Evolutionary conservation across 2,329 filamentous ascomycete genomes (phyloP), one percentile per base, ranked within the genome.

Genomic region (Coniochaeta hoffmannii): DNA sequence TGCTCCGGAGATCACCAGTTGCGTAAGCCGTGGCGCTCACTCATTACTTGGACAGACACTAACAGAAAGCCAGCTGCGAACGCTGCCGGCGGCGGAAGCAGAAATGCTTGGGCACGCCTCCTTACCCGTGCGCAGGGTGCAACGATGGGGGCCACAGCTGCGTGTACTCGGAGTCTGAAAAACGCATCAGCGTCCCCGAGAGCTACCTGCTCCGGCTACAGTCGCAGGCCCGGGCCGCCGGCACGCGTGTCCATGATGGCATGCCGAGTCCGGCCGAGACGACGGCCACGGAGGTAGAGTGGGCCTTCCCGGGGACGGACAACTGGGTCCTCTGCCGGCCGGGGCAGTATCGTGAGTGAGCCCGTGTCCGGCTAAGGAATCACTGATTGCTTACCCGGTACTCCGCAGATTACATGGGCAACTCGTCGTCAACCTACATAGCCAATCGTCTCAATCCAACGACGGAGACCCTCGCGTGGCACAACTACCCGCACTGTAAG

Each of bases 251-350:
- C n/a, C 50, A 56, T 15, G 50, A 53, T 46, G 55, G 58, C 51
- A 52, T 57, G 46, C 56, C 58, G 12, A 57, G 52, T 17, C 55
- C 58, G 38, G 56, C 58, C 3, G 51, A 56, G 31, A 59, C 57
- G n/a, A 50, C 57, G 26, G 41, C 56, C 34, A 53, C 56, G 10
- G 34, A 56, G 14, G 58, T 56, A 26, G 55, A 56, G 26, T 56
- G 55, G 55, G 55, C 55, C 2, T 56, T 56, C 19, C 50, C 55
- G 7, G 55, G 55, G 17, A 50, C 55, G 22, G 55, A 56, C 38
- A 56, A 56, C 55, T 56, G 55, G 55, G 55, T 56, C 14, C 49
- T 56, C 15, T 53, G 49, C 28, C 55, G 49, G 30, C 55, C 55
- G 14, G 55, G 55, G 17, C 55, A 56, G 38, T 56, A 56, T 36